A percentile compares a stretch with the other conserved stretches of the same genome.
Evolutionary conservation across 2,329 filamentous ascomycete species (phyloP).

Genomic region (Aspergillus neotritici): DNA sequence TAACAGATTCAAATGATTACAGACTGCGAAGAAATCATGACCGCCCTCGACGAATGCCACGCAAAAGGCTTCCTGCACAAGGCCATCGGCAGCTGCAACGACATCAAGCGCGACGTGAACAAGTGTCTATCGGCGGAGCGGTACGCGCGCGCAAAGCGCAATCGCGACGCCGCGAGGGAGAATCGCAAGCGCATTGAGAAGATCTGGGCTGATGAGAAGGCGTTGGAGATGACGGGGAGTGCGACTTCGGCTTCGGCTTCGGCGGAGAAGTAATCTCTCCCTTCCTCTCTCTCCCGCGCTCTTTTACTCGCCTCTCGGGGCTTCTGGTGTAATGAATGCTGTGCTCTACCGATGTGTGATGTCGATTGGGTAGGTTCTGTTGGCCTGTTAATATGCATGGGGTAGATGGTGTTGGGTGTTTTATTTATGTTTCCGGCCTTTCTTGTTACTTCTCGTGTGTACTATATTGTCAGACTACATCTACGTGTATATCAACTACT

Average conservation of each 20-base stretch:
- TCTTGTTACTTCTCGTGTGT: too few relatives aligned
- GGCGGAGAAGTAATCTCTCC: slow-evolving; percentile 1
- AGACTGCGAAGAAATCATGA: slow-evolving; percentile 96
- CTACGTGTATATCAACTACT: too few relatives aligned
- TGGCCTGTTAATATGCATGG: not conserved
- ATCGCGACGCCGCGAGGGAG: slow-evolving; percentile 64
- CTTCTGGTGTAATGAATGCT: too few relatives aligned
- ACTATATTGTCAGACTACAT: too few relatives aligned
- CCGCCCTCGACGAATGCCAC: slow-evolving; percentile 90
- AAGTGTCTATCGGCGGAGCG: slow-evolving; percentile 77
- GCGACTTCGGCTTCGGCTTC: not conserved
- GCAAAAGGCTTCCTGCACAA: slow-evolving; percentile 89
- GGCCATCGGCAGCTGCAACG: slow-evolving; percentile 82
- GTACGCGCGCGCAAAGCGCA: slow-evolving; percentile 68
- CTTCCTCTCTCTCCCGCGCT: too few relatives aligned
- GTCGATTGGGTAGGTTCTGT: too few relatives aligned
- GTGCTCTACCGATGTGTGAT: too few relatives aligned
- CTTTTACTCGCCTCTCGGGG: too few relatives aligned
- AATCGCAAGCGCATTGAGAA: slow-evolving; percentile 70
- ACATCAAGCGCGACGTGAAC: slow-evolving; percentile 76
- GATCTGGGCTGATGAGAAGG: slow-evolving; percentile 62
- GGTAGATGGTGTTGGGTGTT: slow-evolving; percentile 1
- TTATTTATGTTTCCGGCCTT: not conserved
- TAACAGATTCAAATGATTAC: slow-evolving; percentile 12
- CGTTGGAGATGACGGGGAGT: slow-evolving; percentile 13